A percentile compares a stretch with the other conserved stretches of the same genome.
Evolutionary conservation across 192 early-diverging fungal species (phyloP).

Genomic region (Backusella morwellensis): DNA sequence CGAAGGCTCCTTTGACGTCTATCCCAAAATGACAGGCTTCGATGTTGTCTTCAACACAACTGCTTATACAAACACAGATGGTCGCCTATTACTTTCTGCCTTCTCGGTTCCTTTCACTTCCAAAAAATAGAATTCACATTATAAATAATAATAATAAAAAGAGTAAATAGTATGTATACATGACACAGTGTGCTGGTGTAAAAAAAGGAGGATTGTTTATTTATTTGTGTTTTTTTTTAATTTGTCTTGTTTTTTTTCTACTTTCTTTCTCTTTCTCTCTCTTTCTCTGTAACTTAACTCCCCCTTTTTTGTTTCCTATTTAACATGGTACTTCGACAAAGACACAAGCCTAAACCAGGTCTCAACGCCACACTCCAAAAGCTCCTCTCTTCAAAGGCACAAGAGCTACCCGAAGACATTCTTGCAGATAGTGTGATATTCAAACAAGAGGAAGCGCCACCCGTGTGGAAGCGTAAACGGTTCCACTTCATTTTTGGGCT

Average conservation of each 20-base stretch:
- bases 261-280: not conserved
- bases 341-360: not conserved
- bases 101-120: constrained; percentile 81
- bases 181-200: not conserved
- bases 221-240: not conserved
- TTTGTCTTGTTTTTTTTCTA: not conserved
- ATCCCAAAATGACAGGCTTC: constrained; percentile 87
- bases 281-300: not conserved
- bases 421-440: constrained; percentile 15
- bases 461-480: constrained; percentile 28
- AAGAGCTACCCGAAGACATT: constrained; percentile 25
- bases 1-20: constrained; percentile 93
- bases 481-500: constrained; percentile 30
- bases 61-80: constrained; percentile 71
- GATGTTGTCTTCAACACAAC: constrained; percentile 84
- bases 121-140: not conserved
- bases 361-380: not conserved
- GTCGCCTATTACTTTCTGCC: constrained; percentile 81
- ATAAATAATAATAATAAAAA: not conserved
- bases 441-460: not conserved
- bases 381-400: not conserved
- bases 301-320: not conserved
- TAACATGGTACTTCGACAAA: not conserved
- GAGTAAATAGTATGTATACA: not conserved
- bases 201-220: not conserved